These are phyloP conservation scores for Solanum microdontum DNA, from an alignment of 257 asterid species.

Conservation along the genomic window DNA sequence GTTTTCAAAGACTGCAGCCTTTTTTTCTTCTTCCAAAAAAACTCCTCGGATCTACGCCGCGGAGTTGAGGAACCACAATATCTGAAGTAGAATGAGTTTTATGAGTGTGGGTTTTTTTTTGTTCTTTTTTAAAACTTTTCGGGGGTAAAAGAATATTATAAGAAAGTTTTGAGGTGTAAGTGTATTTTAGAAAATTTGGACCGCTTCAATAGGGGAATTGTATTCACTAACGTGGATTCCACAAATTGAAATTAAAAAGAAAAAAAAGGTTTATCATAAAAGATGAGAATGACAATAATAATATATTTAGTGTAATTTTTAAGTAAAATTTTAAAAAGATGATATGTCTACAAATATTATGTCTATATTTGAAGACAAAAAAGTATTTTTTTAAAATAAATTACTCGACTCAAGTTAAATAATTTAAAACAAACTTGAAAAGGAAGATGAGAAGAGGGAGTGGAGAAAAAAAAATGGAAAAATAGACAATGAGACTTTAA, in stretches of 20 bases:
- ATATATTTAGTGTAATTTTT: too few relatives aligned
- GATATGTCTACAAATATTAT: too few relatives aligned
- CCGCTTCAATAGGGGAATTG: neutral
- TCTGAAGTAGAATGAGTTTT: neutral
- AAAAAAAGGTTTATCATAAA: too few relatives aligned
- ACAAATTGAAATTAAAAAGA: neutral
- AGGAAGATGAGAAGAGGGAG: neutral
- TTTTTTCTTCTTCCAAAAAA: neutral
- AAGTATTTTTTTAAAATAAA: fast-evolving
- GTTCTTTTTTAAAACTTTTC: neutral
- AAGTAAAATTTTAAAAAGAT: too few relatives aligned
- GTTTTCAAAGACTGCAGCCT: neutral
- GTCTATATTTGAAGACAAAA: neutral
- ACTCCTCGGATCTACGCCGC: slow-evolving; percentile 20
- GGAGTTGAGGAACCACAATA: slow-evolving; percentile 1
- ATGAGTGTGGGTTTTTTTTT: neutral
- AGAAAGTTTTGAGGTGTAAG: neutral
- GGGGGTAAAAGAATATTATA: neutral
- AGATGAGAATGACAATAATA: neutral
- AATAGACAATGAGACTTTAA: neutral
- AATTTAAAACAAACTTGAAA: too few relatives aligned
- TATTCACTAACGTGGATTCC: neutral
- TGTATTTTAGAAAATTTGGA: neutral
- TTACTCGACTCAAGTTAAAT: too few relatives aligned
- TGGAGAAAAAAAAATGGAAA: neutral